Evolutionary conservation across 192 early-diverging fungal species (phyloP).

Genomic region (Backusella mclennaniae): DNA sequence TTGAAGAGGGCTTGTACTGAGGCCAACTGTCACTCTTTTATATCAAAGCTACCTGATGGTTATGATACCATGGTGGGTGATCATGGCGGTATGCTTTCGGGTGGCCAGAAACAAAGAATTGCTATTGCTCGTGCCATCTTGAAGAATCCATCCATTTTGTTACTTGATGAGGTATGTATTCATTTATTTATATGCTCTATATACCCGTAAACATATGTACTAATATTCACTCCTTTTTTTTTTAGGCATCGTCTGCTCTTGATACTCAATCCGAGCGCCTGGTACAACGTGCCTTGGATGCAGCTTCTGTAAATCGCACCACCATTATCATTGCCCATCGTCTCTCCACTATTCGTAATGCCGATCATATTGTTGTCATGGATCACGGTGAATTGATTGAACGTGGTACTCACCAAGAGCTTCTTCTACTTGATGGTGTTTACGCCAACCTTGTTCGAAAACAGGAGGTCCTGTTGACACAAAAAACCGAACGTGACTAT

Average conservation of each 20-base stretch:
- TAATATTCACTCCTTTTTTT: neutral
- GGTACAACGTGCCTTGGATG: constrained; percentile 81
- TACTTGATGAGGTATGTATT: constrained; percentile 65
- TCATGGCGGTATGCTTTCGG: constrained; percentile 67
- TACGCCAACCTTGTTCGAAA: constrained; percentile 64
- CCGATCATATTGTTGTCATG: constrained; percentile 87
- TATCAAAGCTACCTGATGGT: constrained; percentile 72
- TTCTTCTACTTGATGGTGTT: constrained; percentile 57
- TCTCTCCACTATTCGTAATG: constrained; percentile 81
- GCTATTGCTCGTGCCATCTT: constrained; percentile 91
- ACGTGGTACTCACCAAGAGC: constrained; percentile 72
- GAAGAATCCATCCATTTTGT: constrained; percentile 78
- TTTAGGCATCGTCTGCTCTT: constrained; percentile 72
- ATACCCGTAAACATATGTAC: constrained; percentile 36
- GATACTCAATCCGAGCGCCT: constrained; percentile 78
- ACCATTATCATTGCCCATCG: constrained; percentile 91
- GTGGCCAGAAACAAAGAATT: constrained; percentile 94
- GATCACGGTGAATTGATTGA: constrained; percentile 67
- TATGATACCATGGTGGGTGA: constrained; percentile 87
- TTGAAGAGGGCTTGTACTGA: constrained; percentile 60
- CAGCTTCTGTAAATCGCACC: constrained; percentile 68
- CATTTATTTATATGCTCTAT: no score
- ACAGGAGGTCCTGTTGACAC: constrained; percentile 50
- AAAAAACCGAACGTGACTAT: constrained; percentile 9
- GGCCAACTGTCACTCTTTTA: constrained; percentile 82